These are phyloP conservation scores for Suhomyces atakaporum DNA, from an alignment of 1,139 yeast genomes.

Conservation along the genomic window DNA sequence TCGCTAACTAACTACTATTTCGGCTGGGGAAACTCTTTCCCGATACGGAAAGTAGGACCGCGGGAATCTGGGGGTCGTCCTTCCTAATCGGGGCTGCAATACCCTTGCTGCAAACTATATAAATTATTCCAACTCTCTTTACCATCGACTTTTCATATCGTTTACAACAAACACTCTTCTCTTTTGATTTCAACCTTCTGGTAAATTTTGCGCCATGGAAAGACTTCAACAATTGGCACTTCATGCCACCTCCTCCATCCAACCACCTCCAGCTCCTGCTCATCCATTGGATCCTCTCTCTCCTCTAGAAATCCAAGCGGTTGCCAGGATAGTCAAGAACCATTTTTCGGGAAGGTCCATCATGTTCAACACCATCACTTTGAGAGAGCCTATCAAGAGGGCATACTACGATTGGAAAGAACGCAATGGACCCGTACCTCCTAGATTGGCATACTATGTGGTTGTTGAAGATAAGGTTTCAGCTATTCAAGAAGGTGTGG, in stretches of 20 bases:
- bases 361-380: constrained; percentile 66
- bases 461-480: constrained; percentile 58
- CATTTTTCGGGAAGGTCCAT: constrained; percentile 49
- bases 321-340: constrained; percentile 45
- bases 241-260: constrained; percentile 57
- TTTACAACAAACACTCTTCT: background rate
- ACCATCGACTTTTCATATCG: background rate
- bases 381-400: constrained; percentile 69
- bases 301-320: constrained; percentile 54
- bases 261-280: constrained; percentile 52
- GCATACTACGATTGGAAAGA: constrained; percentile 69
- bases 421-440: constrained; percentile 58
- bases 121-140: background rate
- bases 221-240: constrained; percentile 66
- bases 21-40: background rate
- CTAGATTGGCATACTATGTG: constrained; percentile 68
- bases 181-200: no score
- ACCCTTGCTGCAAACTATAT: constrained; percentile 10
- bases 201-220: constrained; percentile 45
- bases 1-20: no score
- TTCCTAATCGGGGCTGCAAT: constrained; percentile 16
- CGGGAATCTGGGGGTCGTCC: constrained; percentile 5
- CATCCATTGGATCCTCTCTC: constrained; percentile 78
- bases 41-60: constrained; percentile 5
- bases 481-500: constrained; percentile 71